phyloP scores from a whole-genome alignment of 345 rosid genomes.

The Hibiscus tridactylites region DNA sequence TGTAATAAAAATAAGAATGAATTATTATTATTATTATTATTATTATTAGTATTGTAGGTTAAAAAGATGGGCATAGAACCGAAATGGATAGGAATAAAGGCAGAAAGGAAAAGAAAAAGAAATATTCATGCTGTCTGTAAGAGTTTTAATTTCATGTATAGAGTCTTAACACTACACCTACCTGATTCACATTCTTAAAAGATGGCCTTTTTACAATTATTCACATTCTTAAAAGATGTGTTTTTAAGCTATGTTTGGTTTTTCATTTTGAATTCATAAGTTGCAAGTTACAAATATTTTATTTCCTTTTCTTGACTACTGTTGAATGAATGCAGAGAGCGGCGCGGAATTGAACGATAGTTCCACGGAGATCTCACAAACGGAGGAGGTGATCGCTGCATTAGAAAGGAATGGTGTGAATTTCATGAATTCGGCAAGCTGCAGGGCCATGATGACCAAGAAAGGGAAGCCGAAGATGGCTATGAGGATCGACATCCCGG shows the following conservation, averaged over 20 bases:
- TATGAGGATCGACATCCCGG: conserved; percentile 71
- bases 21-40: too few species aligned
- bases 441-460: conserved; percentile 61
- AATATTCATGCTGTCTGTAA: neutral
- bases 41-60: neutral
- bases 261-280: too few species aligned
- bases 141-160: neutral
- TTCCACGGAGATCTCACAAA: conserved; percentile 32
- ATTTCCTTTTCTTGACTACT: too few species aligned
- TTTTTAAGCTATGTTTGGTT: too few species aligned
- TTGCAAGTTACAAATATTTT: neutral
- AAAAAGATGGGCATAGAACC: neutral
- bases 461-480: conserved; percentile 71
- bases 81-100: neutral
- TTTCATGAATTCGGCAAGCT: conserved; percentile 46
- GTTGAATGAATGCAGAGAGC: conserved; percentile 32
- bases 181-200: neutral
- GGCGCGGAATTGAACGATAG: conserved; percentile 28
- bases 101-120: neutral
- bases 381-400: conserved; percentile 62
- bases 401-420: conserved; percentile 69
- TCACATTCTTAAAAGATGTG: neutral
- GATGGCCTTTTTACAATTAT: neutral
- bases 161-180: neutral
- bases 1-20: too few species aligned